Conservation (phyloP, 2,329 filamentous ascomycete species). For the Lachnellula hyalina region DNA sequence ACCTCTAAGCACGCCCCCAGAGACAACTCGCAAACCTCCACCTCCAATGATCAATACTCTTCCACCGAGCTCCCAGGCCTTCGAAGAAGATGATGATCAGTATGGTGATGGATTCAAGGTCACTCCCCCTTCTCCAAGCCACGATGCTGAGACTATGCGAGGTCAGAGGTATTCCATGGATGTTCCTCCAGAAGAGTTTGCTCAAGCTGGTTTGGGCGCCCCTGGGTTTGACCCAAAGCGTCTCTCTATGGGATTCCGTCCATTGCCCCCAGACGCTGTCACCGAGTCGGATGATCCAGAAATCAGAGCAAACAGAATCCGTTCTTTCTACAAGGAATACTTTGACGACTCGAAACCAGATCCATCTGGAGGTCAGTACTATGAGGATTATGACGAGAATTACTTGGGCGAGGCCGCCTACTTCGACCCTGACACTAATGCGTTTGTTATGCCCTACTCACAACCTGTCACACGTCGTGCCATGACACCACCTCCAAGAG, state of each 20-base stretch:
- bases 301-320: conserved; percentile 88
- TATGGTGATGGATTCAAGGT: conserved; percentile 49
- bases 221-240: conserved; percentile 52
- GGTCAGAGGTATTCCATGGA: conserved; percentile 32
- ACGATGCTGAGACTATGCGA: conserved; percentile 16
- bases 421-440: conserved; percentile 28
- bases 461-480: conserved; percentile 82
- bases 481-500: conserved; percentile 84
- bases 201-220: conserved; percentile 44
- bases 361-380: conserved; percentile 46
- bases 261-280: conserved; percentile 80
- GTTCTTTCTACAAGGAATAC: conserved; percentile 99
- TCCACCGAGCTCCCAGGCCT: conserved; percentile 30
- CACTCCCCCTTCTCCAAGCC: conserved; percentile 39
- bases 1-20: conserved; percentile 4
- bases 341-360: conserved; percentile 73
- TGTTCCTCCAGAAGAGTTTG: conserved; percentile 32
- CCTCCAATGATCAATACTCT: conserved; percentile 27
- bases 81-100: conserved; percentile 42
- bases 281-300: conserved; percentile 82
- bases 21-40: conserved; percentile 12
- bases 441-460: conserved; percentile 75
- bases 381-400: conserved; percentile 69
- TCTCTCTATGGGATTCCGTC: conserved; percentile 70
- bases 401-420: conserved; percentile 58